phyloP scores from a whole-genome alignment of 2,329 filamentous ascomycete species.

The Beauveria pseudobassiana region DNA sequence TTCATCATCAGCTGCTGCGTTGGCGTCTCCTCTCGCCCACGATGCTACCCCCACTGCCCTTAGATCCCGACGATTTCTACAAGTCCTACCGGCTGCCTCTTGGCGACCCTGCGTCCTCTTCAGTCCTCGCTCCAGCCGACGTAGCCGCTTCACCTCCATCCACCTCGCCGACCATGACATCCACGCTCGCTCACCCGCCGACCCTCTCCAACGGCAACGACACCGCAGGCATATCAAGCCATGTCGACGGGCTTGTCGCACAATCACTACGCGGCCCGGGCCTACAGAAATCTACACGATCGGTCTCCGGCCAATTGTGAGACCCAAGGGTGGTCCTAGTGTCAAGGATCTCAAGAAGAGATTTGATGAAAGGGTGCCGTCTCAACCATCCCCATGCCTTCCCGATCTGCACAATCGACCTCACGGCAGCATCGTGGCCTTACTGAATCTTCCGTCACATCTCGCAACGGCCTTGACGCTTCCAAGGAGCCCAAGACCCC shows the following conservation, averaged over 20 bases:
- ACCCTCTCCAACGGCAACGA: conserved; percentile 45
- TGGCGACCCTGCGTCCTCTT: conserved; percentile 15
- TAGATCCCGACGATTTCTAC: conserved; percentile 51
- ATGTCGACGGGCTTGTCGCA: conserved; percentile 32
- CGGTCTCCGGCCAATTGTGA: conserved; percentile 49
- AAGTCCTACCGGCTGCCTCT: conserved; percentile 36
- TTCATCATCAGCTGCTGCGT: neutral
- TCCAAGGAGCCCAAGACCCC: conserved; percentile 20
- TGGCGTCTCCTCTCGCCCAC: conserved; percentile 19
- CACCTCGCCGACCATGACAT: conserved; percentile 22
- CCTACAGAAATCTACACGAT: conserved; percentile 38
- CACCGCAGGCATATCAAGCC: conserved; percentile 40
- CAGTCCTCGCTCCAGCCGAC: conserved; percentile 22
- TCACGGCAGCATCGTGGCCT: neutral
- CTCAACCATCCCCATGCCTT: conserved; percentile 24
- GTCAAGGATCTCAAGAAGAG: conserved; percentile 74
- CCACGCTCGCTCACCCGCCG: conserved; percentile 35
- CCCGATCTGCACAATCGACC: conserved; percentile 14
- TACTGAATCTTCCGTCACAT: conserved; percentile 1
- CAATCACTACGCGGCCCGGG: conserved; percentile 32
- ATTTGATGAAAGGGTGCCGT: conserved; percentile 57
- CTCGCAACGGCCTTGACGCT: neutral
- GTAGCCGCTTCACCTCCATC: neutral
- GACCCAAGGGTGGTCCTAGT: conserved; percentile 47
- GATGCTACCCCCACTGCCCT: conserved; percentile 34